Evolutionary conservation across 2,329 filamentous ascomycete genomes (phyloP).

Genomic region (Aureobasidium sp.): DNA sequence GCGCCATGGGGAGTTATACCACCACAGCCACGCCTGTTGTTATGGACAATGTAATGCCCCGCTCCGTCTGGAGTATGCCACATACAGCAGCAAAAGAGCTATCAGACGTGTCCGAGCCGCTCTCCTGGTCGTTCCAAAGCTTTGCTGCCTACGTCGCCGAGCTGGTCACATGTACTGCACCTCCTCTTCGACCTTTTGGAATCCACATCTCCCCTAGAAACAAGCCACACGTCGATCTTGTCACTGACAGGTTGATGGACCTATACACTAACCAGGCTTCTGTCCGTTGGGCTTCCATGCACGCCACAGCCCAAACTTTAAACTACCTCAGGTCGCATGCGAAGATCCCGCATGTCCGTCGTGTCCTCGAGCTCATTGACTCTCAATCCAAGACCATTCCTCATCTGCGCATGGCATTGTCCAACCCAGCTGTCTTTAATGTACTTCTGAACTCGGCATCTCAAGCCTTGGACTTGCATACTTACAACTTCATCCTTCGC

Average conservation of each 20-base stretch:
- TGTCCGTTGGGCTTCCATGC: conserved; percentile 17
- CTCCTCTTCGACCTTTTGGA: background rate
- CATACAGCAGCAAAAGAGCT: background rate
- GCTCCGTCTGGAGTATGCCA: background rate
- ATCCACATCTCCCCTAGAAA: background rate
- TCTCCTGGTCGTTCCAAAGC: background rate
- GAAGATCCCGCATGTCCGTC: conserved; percentile 19
- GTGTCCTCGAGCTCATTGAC: conserved; percentile 19
- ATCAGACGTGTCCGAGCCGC: background rate
- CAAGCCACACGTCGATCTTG: conserved; percentile 16
- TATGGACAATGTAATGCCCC: background rate
- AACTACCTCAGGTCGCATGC: conserved; percentile 20
- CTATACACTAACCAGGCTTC: conserved; percentile 17
- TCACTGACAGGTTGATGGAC: conserved; percentile 18
- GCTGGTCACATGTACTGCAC: background rate
- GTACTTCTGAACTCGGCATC: conserved; percentile 22
- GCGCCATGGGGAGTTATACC: background rate
- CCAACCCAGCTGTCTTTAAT: conserved; percentile 19
- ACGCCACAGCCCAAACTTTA: conserved; percentile 20
- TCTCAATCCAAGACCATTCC: background rate
- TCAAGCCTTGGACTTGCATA: conserved; percentile 22
- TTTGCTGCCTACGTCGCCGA: conserved; percentile 15
- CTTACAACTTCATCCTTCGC: conserved; percentile 23
- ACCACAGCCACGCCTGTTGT: background rate
- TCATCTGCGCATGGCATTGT: background rate